Conservation (phyloP, 805 yeast species). For the Isabelozyma rhagii region DNA sequence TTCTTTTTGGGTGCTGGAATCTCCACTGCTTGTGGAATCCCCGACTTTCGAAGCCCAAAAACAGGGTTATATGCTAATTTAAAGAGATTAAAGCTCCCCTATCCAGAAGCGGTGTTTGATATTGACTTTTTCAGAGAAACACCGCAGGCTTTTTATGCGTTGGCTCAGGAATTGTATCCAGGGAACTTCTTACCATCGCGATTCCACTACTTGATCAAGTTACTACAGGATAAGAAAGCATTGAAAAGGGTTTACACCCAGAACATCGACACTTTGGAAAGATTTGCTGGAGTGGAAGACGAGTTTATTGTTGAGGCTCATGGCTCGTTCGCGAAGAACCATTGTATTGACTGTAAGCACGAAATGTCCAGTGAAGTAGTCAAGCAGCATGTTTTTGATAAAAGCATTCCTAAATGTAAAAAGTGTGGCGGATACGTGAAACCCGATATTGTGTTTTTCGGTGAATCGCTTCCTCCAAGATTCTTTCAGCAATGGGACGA, state of each 20-base stretch:
- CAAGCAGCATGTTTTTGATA: slow-evolving; percentile 31
- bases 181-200: slow-evolving; percentile 81
- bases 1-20: slow-evolving; percentile 92
- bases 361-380: slow-evolving; percentile 50
- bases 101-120: slow-evolving; percentile 94
- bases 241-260: slow-evolving; percentile 82
- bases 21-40: slow-evolving; percentile 91
- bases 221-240: slow-evolving; percentile 61
- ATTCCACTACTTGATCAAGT: slow-evolving; percentile 70
- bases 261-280: slow-evolving; percentile 88
- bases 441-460: slow-evolving; percentile 94
- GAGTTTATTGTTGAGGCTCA: slow-evolving; percentile 83
- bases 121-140: slow-evolving; percentile 71
- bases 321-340: slow-evolving; percentile 85
- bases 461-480: slow-evolving; percentile 73
- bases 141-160: slow-evolving; percentile 81
- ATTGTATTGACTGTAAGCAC: slow-evolving; percentile 71
- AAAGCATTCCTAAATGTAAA: slow-evolving; percentile 51
- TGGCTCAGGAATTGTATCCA: slow-evolving; percentile 85
- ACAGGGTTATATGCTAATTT: slow-evolving; percentile 87
- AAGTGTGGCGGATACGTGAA: slow-evolving; percentile 76
- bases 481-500: slow-evolving; percentile 72
- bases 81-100: slow-evolving; percentile 71
- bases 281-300: slow-evolving; percentile 71
- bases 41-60: slow-evolving; percentile 88